These are phyloP conservation scores for Kalanchoe fedtschenkoi DNA, from an alignment of 164 flowering plant genomes.

Conservation along the genomic window DNA sequence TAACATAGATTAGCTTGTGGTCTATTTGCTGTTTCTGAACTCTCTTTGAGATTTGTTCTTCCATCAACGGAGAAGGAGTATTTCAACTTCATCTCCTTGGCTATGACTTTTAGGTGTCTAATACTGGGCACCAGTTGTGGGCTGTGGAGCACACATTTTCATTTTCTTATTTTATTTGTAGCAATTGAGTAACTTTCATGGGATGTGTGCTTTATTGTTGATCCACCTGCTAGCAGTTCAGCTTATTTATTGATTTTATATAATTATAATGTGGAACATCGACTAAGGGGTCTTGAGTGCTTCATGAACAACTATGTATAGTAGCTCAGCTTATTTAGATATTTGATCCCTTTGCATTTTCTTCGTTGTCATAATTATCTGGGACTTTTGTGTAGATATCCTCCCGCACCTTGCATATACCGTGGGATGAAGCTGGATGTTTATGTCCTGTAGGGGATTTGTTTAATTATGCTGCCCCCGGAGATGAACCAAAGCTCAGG, in stretches of 20 bases:
- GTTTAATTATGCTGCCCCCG: conserved; percentile 87
- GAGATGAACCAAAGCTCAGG: conserved; percentile 26
- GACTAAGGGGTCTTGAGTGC: background rate
- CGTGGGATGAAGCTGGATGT: conserved; percentile 98
- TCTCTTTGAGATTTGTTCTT: no score
- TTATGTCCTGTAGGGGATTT: conserved; percentile 95
- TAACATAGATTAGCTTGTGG: no score
- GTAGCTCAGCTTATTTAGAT: background rate
- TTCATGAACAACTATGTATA: background rate
- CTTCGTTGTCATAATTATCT: background rate
- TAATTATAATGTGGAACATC: background rate
- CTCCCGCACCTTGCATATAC: conserved; percentile 75
- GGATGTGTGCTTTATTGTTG: background rate
- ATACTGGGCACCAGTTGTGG: no score
- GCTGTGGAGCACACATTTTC: no score
- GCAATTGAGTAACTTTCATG: no score
- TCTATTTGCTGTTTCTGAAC: no score
- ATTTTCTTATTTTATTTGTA: no score
- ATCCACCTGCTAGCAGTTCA: background rate
- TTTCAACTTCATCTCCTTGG: no score
- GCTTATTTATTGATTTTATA: background rate
- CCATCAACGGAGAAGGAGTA: no score
- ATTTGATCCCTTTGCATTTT: background rate
- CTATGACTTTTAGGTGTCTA: no score
- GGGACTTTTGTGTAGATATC: conserved; percentile 52